Conservation (phyloP, 306 rosid genomes). For the Sphenostylis stenocarpa region DNA sequence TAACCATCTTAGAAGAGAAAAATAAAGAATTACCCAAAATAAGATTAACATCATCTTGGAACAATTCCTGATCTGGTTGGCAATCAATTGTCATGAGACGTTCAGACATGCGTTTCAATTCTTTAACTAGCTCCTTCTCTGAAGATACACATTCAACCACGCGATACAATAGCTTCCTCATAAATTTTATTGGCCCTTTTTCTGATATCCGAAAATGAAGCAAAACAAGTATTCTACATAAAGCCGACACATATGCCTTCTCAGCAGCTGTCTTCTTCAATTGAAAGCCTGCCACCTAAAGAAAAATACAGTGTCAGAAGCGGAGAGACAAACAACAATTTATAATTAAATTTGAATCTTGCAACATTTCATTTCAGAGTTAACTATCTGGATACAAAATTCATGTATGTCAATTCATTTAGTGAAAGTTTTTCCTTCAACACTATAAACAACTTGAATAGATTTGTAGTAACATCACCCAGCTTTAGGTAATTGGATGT, state of each 20-base stretch:
- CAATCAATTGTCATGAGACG: conserved; percentile 55
- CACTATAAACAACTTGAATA: not conserved
- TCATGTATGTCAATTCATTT: not conserved
- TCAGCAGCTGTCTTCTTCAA: conserved; percentile 80
- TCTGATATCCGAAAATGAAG: conserved; percentile 78
- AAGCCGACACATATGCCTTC: conserved; percentile 73
- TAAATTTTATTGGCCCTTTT: conserved; percentile 65
- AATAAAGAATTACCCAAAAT: conserved; percentile 39
- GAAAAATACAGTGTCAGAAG: conserved; percentile 27
- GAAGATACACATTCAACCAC: conserved; percentile 41
- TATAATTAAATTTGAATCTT: conserved; percentile 20
- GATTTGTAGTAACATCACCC: not conserved
- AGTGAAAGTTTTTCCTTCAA: not conserved
- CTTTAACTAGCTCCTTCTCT: conserved; percentile 51
- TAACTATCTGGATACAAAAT: conserved; percentile 14
- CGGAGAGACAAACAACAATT: not conserved
- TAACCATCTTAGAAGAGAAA: conserved; percentile 5
- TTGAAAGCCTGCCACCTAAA: conserved; percentile 68
- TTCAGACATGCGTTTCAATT: conserved; percentile 58
- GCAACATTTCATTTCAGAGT: not conserved
- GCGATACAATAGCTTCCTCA: conserved; percentile 61
- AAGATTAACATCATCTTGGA: conserved; percentile 48
- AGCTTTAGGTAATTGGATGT: not conserved
- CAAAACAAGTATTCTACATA: conserved; percentile 64
- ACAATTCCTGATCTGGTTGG: conserved; percentile 58